Base-by-base conservation (phyloP, 1,284 basidiomycete genomes). In the Melampsora occidentalis region DNA sequence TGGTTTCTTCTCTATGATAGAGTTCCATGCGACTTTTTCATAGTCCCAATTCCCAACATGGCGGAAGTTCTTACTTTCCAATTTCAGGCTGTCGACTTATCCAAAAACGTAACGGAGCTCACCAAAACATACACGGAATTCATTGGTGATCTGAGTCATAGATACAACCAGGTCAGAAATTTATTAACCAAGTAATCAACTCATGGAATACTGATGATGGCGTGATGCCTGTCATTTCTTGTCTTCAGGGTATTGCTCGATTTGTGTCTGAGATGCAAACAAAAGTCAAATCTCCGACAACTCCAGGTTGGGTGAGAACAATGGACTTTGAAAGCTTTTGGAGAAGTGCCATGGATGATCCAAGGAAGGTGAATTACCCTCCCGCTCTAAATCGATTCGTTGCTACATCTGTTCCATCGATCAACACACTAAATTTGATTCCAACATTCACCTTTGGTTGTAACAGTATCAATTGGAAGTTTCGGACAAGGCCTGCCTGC, bases 401-500 rank as follows among this genome's bases (percentile, higher is more conserved):
- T 28, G 16, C 53, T 28, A 28, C 5, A 59, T 22, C 7, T 31
- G 35, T 64, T 7, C 9, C 20, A 20, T 3, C 10, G 12, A 16
- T 28, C 2, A 35, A 35, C 10, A 64, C 2, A 28, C 7, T 59
- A 59, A 22, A 6, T 59, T 9, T 57, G 51, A 57, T 57, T 6
- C 51, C 5, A 63, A 18, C 20, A 64, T 64, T 28, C 20, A 9
- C 62, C 53, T 57, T n/a, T 14, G 12, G 0, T 57, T 57, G 35
- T 64, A 64, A 18, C 25, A 64, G 35, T 64, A 64, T 35, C 22
- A n/a, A 31, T 18, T 64, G n/a, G 12, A 33, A 64, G 10, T 64
- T 33, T 20, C 33, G 22, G 22, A 64, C 20, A 31, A 64, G 33
- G 7, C 62, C 35, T 64, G 25, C 18, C 33, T 33, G 20, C 28